Evolutionary conservation across 371 early-diverging fungal genomes (phyloP).

Genomic region (Phascolomyces articulosus): DNA sequence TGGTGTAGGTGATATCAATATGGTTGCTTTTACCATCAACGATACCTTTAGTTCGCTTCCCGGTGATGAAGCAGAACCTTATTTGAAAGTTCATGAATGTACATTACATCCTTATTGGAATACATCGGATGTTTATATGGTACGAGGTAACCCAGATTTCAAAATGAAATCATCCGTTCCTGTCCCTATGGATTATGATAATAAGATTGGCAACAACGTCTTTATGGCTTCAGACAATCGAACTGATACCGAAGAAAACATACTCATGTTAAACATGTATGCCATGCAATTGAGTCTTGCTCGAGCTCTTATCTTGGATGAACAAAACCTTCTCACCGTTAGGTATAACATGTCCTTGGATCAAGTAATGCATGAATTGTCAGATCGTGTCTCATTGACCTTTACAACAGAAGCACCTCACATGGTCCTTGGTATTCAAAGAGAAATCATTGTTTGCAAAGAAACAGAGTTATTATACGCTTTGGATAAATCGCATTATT

Average conservation of each 20-base stretch:
- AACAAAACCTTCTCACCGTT: too few relatives aligned
- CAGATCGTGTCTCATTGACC: too few relatives aligned
- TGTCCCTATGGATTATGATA: conserved; percentile 13
- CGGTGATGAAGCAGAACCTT: too few relatives aligned
- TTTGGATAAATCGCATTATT: neutral
- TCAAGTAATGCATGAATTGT: too few relatives aligned
- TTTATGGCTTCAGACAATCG: neutral
- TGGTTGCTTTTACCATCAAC: neutral
- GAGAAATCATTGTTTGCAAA: neutral
- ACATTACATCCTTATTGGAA: conserved; percentile 10
- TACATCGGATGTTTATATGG: neutral
- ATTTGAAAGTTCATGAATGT: conserved; percentile 11
- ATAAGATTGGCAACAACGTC: conserved; percentile 10
- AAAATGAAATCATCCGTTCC: neutral
- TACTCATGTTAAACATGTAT: conserved; percentile 9
- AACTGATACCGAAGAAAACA: neutral
- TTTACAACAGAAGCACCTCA: neutral
- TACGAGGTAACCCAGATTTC: neutral
- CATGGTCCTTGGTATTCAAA: too few relatives aligned
- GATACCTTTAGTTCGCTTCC: neutral
- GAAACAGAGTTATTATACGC: neutral
- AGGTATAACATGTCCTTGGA: too few relatives aligned
- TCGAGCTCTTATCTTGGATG: neutral
- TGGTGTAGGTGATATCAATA: conserved; percentile 27
- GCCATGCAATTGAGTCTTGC: conserved; percentile 14